These are phyloP conservation scores for Casaregolazyma suthepensis DNA, from an alignment of 1,139 yeast genomes.

Conservation along the genomic window DNA sequence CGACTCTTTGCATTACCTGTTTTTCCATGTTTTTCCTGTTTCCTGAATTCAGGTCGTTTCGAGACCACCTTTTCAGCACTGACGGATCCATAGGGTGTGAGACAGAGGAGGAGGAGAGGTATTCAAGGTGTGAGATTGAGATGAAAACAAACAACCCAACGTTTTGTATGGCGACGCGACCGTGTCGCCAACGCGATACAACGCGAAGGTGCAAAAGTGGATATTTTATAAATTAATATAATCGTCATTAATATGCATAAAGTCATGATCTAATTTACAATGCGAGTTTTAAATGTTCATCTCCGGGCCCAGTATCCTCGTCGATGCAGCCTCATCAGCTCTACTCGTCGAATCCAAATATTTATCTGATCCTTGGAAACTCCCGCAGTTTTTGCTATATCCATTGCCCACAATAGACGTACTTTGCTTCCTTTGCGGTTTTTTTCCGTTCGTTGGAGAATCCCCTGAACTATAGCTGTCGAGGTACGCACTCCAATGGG, in stretches of 20 bases:
- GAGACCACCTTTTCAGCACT: not conserved
- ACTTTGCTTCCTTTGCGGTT: constrained; percentile 17
- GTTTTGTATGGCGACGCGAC: not conserved
- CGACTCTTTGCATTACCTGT: not conserved
- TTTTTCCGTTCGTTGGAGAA: constrained; percentile 12
- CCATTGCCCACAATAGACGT: constrained; percentile 21
- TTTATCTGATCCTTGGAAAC: constrained; percentile 15
- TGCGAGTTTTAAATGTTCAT: not conserved
- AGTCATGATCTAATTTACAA: not conserved
- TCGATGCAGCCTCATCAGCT: constrained; percentile 12
- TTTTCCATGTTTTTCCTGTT: not conserved
- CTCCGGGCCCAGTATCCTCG: constrained; percentile 16
- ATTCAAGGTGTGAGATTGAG: no score
- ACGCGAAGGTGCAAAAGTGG: no score
- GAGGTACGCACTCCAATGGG: constrained; percentile 13
- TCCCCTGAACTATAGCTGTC: constrained; percentile 15
- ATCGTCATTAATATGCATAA: not conserved
- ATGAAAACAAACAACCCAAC: not conserved
- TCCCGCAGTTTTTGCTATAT: constrained; percentile 18
- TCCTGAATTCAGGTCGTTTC: not conserved
- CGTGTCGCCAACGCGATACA: not conserved
- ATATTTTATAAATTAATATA: not conserved
- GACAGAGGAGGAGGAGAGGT: not conserved
- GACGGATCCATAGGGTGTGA: not conserved
- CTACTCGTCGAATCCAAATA: constrained; percentile 15